Percentiles rank a stretch among this genome's conserved stretches.
Evolutionary conservation across 495 filamentous ascomycete species (phyloP).

Genomic region (Aspergillus nanangensis): DNA sequence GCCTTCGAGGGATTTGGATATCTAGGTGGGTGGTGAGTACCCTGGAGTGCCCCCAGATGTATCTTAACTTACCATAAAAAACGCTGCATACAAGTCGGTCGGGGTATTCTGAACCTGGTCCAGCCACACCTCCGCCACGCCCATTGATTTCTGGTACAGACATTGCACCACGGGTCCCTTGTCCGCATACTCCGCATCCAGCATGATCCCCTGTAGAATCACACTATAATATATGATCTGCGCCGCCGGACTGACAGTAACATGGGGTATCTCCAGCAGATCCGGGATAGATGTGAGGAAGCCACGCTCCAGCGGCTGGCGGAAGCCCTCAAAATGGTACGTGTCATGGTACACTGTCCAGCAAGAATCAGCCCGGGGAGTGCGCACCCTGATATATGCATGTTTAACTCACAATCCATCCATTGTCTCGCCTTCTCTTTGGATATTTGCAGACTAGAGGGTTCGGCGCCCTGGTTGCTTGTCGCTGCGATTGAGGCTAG

Average conservation of each 20-base stretch:
- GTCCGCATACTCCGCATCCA: background rate
- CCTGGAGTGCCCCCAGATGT: background rate
- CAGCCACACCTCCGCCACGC: conserved; percentile 7
- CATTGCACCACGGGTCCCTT: conserved; percentile 3
- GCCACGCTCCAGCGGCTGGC: conserved; percentile 9
- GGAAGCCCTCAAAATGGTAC: conserved; percentile 19
- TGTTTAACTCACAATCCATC: conserved; percentile 4
- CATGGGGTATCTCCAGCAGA: conserved; percentile 17
- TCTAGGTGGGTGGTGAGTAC: conserved; percentile 6
- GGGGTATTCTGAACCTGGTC: conserved; percentile 6
- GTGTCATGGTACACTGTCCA: conserved; percentile 9
- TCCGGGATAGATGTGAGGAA: conserved; percentile 18
- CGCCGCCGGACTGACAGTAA: conserved; percentile 12
- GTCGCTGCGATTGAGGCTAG: no score
- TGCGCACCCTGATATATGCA: no score
- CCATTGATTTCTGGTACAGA: conserved; percentile 6
- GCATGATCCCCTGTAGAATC: conserved; percentile 11
- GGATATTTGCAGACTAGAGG: background rate
- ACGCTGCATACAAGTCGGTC: conserved; percentile 10
- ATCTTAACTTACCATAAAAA: conserved; percentile 6
- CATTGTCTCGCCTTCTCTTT: conserved; percentile 8
- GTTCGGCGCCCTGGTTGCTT: background rate
- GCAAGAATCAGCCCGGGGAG: background rate
- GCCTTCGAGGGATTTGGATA: conserved; percentile 13
- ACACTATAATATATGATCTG: conserved; percentile 17